These are phyloP conservation scores for Aspergillus sergii DNA, from an alignment of 2,329 filamentous ascomycete genomes.

Conservation along the genomic window DNA sequence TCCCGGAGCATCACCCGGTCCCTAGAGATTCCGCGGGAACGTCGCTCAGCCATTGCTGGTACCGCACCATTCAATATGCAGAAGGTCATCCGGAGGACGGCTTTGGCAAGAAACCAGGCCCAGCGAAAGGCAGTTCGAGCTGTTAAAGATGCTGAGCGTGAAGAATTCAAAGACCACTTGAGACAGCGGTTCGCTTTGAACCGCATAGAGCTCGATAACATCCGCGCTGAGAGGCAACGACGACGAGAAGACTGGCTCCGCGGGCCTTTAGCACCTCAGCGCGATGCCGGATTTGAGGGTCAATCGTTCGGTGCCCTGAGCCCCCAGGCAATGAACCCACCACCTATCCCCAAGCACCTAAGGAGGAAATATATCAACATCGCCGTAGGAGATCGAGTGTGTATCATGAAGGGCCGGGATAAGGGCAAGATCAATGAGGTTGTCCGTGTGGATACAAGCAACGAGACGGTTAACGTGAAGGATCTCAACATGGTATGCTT, in stretches of 20 bases:
- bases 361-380: slow-evolving; percentile 61
- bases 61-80: slow-evolving; percentile 59
- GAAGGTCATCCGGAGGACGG: slow-evolving; percentile 68
- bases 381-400: slow-evolving; percentile 74
- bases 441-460: slow-evolving; percentile 54
- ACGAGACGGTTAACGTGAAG: slow-evolving; percentile 63
- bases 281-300: slow-evolving; percentile 64
- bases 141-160: slow-evolving; percentile 43
- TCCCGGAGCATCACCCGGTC: slow-evolving; percentile 6
- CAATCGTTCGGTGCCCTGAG: slow-evolving; percentile 63
- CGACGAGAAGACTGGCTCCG: slow-evolving; percentile 77
- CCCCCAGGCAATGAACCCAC: slow-evolving; percentile 35
- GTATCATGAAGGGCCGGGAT: slow-evolving; percentile 75
- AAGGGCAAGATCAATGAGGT: slow-evolving; percentile 84
- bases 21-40: slow-evolving; percentile 9
- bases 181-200: slow-evolving; percentile 35
- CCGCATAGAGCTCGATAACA: slow-evolving; percentile 36
- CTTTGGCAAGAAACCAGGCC: slow-evolving; percentile 67
- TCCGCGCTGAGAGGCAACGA: slow-evolving; percentile 55
- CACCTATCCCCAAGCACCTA: slow-evolving; percentile 44
- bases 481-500: slow-evolving; percentile 63
- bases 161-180: slow-evolving; percentile 33
- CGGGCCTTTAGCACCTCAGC: slow-evolving; percentile 75
- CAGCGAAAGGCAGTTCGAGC: slow-evolving; percentile 49
- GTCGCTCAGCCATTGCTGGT: slow-evolving; percentile 34